Percentiles rank a stretch among this genome's conserved stretches.
Conservation (phyloP, 129 eudicot genomes). For the Ambrosia artemisiifolia region DNA sequence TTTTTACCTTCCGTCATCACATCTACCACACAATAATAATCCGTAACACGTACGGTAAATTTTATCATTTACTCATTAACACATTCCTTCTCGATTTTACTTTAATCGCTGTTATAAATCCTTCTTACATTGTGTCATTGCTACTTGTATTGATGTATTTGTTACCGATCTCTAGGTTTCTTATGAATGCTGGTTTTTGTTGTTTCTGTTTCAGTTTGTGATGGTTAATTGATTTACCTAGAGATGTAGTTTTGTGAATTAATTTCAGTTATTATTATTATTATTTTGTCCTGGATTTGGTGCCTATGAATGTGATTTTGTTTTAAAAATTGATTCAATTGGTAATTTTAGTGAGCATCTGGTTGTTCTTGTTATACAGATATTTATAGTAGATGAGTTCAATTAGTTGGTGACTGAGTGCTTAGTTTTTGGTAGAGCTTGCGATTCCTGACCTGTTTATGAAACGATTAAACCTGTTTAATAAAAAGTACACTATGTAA, state of each 20-base stretch:
- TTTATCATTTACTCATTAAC: not conserved
- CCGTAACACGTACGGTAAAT: slow-evolving; percentile 14
- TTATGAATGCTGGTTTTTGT: not conserved
- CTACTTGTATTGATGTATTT: not conserved
- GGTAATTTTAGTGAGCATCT: slow-evolving; percentile 5
- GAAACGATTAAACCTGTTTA: too few species aligned
- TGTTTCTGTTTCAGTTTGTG: not conserved
- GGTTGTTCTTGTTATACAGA: slow-evolving; percentile 15
- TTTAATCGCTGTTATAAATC: not conserved
- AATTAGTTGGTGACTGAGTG: slow-evolving; percentile 4
- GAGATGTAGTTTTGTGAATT: not conserved
- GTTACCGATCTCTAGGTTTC: slow-evolving; percentile 13
- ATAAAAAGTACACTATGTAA: too few species aligned
- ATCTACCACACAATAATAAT: not conserved
- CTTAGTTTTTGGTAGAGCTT: not conserved
- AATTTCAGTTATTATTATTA: not conserved
- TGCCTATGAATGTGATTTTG: not conserved
- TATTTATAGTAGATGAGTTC: not conserved
- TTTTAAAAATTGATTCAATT: not conserved
- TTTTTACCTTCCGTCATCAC: not conserved
- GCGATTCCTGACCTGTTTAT: too few species aligned
- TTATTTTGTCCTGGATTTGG: not conserved
- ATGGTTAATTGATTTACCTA: not conserved
- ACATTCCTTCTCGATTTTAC: not conserved
- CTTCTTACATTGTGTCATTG: slow-evolving; percentile 5